A percentile compares a stretch with the other conserved stretches of the same genome.
These are phyloP conservation scores for Candida sanyaensis DNA, from an alignment of 1,139 yeast genomes.

Conservation along the genomic window DNA sequence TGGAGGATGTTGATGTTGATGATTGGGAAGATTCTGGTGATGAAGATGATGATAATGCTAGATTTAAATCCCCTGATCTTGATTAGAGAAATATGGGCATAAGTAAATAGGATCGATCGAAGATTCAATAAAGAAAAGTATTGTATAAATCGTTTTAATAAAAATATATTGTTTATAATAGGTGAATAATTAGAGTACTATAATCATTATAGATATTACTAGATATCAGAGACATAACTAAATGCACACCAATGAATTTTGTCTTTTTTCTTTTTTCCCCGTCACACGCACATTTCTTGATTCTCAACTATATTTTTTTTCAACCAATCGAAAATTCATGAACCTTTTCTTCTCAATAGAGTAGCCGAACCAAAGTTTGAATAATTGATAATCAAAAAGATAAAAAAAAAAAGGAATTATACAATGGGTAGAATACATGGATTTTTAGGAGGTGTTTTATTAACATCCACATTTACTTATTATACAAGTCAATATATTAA, in stretches of 20 bases:
- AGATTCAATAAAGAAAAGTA: too few species aligned
- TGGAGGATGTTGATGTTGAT: constrained; percentile 55
- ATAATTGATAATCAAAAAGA: not conserved
- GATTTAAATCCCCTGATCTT: constrained; percentile 9
- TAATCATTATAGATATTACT: too few species aligned
- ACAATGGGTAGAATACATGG: constrained; percentile 68
- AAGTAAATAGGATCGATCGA: not conserved
- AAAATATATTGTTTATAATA: too few species aligned
- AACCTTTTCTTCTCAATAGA: not conserved
- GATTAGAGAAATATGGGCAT: constrained; percentile 2
- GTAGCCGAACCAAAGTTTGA: not conserved
- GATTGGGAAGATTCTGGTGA: constrained; percentile 58
- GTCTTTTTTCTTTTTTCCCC: too few species aligned
- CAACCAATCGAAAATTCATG: constrained; percentile 1
- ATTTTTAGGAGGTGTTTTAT: constrained; percentile 65
- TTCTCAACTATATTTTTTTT: not conserved
- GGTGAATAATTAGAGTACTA: too few species aligned
- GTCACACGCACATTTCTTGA: not conserved
- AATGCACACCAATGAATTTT: too few species aligned
- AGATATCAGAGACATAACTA: too few species aligned
- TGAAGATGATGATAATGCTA: constrained; percentile 48
- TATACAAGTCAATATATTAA: constrained; percentile 62
- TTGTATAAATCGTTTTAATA: too few species aligned
- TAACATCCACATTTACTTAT: constrained; percentile 66
- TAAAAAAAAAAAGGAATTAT: not conserved